These are phyloP conservation scores for Saprolegnia diclina DNA, from an alignment of 352 stramenopile species.

Conservation along the genomic window DNA sequence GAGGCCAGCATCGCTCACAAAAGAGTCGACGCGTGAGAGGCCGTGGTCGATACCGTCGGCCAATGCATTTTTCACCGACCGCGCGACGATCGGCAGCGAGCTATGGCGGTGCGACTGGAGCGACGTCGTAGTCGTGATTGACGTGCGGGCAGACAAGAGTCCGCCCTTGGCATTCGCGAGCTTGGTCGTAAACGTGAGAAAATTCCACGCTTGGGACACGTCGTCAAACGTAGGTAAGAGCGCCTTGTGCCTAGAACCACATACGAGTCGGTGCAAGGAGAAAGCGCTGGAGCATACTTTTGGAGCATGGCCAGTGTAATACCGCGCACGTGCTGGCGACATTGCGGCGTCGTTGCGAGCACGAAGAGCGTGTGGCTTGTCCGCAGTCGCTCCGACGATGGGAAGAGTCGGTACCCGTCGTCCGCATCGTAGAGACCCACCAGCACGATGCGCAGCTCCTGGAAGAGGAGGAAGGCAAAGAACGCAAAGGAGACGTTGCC, in stretches of 20 bases:
- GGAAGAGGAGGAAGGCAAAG: constrained; percentile 52
- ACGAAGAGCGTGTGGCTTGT: constrained; percentile 17
- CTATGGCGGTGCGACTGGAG: background rate
- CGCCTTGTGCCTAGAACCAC: constrained; percentile 15
- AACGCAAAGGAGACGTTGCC: constrained; percentile 43
- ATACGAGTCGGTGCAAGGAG: too few species aligned
- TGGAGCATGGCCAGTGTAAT: constrained; percentile 1
- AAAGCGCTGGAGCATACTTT: too few species aligned
- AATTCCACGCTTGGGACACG: constrained; percentile 4
- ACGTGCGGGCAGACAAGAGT: background rate
- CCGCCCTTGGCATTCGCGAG: background rate
- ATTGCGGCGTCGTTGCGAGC: constrained; percentile 14
- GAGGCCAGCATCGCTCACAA: too few species aligned
- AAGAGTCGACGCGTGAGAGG: too few species aligned
- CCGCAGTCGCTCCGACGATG: background rate
- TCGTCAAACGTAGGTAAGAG: background rate
- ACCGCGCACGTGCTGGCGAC: background rate
- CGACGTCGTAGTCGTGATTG: background rate
- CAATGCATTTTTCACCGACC: too few species aligned
- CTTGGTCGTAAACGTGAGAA: background rate
- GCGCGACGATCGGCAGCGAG: too few species aligned
- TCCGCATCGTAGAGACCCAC: constrained; percentile 49
- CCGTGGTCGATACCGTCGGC: too few species aligned
- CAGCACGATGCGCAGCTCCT: constrained; percentile 53
- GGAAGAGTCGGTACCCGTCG: constrained; percentile 15